Evolutionary conservation across 2,329 filamentous ascomycete species (phyloP).

Genomic region (Aspergillus fumigatus): DNA sequence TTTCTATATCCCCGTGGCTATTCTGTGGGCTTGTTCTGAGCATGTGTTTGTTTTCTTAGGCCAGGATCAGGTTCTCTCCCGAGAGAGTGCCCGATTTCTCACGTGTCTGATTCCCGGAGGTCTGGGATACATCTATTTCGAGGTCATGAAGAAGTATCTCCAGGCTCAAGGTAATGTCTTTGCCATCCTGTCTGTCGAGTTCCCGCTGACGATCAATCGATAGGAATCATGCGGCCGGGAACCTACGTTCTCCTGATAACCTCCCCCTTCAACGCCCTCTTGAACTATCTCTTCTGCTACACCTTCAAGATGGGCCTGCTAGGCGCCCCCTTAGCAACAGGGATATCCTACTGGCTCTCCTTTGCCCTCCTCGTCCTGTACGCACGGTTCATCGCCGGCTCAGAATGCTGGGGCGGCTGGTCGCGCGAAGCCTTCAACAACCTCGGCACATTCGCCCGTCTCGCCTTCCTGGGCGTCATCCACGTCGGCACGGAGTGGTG

Average conservation of each 20-base stretch:
- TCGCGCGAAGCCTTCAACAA: constrained; percentile 62
- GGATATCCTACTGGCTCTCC: constrained; percentile 80
- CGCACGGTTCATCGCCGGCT: constrained; percentile 64
- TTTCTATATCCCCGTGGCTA: constrained; percentile 68
- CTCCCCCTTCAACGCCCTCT: constrained; percentile 54
- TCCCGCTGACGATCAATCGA: neutral
- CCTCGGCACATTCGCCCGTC: constrained; percentile 64
- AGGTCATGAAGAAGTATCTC: constrained; percentile 64
- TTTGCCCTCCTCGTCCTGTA: constrained; percentile 74
- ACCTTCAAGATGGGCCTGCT: constrained; percentile 66
- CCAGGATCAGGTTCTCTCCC: constrained; percentile 72
- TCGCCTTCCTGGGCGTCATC: constrained; percentile 71
- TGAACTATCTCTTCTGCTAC: constrained; percentile 69
- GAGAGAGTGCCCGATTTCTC: constrained; percentile 68
- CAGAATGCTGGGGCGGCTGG: constrained; percentile 75
- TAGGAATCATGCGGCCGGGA: constrained; percentile 60
- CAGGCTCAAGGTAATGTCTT: constrained; percentile 49
- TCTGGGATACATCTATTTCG: constrained; percentile 82
- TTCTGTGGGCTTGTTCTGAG: constrained; percentile 72
- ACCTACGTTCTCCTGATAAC: constrained; percentile 60
- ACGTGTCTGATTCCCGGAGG: constrained; percentile 73
- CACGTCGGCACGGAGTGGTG: constrained; percentile 92
- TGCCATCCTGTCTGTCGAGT: neutral
- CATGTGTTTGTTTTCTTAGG: constrained; percentile 69
- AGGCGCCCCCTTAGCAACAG: constrained; percentile 75